Evolutionary conservation across 2,329 filamentous ascomycete genomes (phyloP).

Genomic region (Leptographium wingfieldii): DNA sequence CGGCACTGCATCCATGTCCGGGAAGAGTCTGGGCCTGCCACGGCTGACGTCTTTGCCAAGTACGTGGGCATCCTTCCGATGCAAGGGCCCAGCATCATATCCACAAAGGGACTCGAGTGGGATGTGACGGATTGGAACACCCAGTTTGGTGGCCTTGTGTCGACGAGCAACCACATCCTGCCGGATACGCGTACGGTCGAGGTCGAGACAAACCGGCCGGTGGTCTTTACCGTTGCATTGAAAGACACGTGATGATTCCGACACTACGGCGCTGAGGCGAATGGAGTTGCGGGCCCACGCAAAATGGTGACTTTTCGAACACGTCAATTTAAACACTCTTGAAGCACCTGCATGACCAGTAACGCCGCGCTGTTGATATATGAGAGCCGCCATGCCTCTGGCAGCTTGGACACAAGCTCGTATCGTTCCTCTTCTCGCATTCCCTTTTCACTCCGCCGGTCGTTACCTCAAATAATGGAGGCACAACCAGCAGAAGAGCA

Average conservation of each 20-base stretch:
- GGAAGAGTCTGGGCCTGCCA: constrained; percentile 69
- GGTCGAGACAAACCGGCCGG: constrained; percentile 48
- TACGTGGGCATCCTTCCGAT: constrained; percentile 81
- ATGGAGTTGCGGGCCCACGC: too few relatives aligned
- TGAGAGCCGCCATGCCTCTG: not conserved
- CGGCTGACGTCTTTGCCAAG: constrained; percentile 48
- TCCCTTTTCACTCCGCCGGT: not conserved
- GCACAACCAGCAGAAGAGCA: constrained; percentile 84
- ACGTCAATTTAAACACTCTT: not conserved
- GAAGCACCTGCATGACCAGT: not conserved
- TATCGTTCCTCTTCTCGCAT: not conserved
- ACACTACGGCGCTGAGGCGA: not conserved
- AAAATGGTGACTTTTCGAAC: not conserved
- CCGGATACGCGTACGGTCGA: constrained; percentile 46
- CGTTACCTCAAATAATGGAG: constrained; percentile 66
- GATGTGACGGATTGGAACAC: constrained; percentile 76
- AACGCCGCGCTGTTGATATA: constrained; percentile 10
- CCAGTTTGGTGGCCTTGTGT: constrained; percentile 58
- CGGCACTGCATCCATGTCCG: constrained; percentile 56
- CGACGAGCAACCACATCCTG: constrained; percentile 68
- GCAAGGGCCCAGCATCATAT: constrained; percentile 65
- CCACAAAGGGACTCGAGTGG: constrained; percentile 76
- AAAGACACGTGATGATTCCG: constrained; percentile 22
- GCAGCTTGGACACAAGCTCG: not conserved
- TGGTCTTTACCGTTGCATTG: constrained; percentile 65